Conservation (phyloP, 164 flowering plant genomes). For the Vitis cinerea region DNA sequence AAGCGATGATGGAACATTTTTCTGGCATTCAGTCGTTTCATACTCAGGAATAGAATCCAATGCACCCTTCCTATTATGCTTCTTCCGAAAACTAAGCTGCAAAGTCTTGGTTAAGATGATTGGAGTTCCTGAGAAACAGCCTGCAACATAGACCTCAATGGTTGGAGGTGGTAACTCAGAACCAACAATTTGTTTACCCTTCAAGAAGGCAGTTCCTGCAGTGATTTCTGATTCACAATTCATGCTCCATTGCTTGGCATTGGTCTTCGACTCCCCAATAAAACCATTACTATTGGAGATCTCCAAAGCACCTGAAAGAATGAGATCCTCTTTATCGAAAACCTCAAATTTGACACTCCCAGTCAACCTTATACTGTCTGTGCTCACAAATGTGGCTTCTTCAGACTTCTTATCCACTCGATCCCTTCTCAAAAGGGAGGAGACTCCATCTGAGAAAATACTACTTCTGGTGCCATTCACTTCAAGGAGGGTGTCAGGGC, state of each 20-base stretch:
- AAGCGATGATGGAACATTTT: constrained; percentile 37
- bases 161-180: constrained; percentile 51
- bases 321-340: constrained; percentile 51
- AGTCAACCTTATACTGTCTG: constrained; percentile 68
- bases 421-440: constrained; percentile 64
- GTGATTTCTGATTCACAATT: constrained; percentile 54
- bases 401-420: constrained; percentile 72
- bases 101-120: constrained; percentile 74
- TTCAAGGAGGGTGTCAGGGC: constrained; percentile 70
- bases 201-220: constrained; percentile 50
- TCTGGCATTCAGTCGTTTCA: constrained; percentile 47
- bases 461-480: constrained; percentile 64
- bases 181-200: constrained; percentile 45
- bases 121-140: constrained; percentile 68
- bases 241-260: constrained; percentile 59
- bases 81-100: constrained; percentile 57
- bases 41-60: constrained; percentile 76
- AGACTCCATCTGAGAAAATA: constrained; percentile 56
- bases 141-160: constrained; percentile 82
- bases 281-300: constrained; percentile 51
- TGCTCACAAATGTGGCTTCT: constrained; percentile 80
- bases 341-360: constrained; percentile 85
- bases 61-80: constrained; percentile 49
- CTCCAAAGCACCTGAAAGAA: constrained; percentile 69
- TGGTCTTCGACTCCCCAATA: constrained; percentile 37